Base-by-base conservation (phyloP, 2,329 filamentous ascomycete genomes). In the Metarhizium rileyi region DNA sequence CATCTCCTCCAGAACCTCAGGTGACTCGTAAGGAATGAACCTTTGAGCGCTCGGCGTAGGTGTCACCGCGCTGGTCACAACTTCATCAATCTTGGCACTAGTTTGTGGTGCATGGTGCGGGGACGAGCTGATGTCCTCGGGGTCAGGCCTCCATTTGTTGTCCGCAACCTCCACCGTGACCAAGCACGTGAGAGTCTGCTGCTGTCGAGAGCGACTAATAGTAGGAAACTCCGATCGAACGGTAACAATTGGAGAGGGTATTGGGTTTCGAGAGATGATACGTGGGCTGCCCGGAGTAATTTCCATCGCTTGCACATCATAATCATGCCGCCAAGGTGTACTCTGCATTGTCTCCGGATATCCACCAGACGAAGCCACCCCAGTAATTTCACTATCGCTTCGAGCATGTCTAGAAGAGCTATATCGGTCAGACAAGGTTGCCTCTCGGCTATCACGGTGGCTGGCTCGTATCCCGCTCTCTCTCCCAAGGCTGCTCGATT, bases 161-260 rank as follows among this genome's bases (percentile, higher is more conserved):
- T 95, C 90, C 0, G 90, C 83, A 1, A 97, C 90, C 67, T 98
- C 93, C 44, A 98, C 83, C 0, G 93, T 97, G 46, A 98, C 79
- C 49, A 98, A 73, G 61, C 93, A 98, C 1, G 93, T 97, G 55
- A 98, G 74, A 10, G 88, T 93, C 66, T 98, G 93, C 66, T 96
- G 93, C 63, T 95, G 89, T 46, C 90, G 85, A 20, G 90, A 96
- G 55, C 89, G 80, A 66, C 78, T 96, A 60, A 98, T 79, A 1
- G 93, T 97, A 0, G 93, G 93, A 62, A 96, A 98, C 67, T 98
- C 93, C 63, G 91, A 97, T 52, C 91, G 87, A 44, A 98, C 86
- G 0, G 88, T 95, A n/a, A 98, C 90, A 0, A 81, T 86, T 0
- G 93, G 93, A 5, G 90, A 74, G 1, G 93, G 90, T 51, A 97